Evolutionary conservation across 106 monocot species (phyloP).

Genomic region (Dactylorhiza incarnata): DNA sequence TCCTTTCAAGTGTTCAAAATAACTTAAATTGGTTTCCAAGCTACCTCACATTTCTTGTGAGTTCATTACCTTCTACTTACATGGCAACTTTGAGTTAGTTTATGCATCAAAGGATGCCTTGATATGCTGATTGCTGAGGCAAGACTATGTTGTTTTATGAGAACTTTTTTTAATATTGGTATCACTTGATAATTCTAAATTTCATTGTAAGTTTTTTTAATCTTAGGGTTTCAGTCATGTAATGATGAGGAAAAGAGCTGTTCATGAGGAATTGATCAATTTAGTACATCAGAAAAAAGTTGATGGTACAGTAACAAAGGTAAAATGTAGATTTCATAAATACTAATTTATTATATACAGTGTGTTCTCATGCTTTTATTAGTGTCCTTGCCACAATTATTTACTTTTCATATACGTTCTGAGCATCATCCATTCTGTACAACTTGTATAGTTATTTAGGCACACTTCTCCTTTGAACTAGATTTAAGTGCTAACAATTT

Average conservation of each 20-base stretch:
- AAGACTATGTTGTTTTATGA: too few relatives aligned
- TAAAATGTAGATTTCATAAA: slow-evolving; percentile 8
- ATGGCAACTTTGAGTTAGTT: too few relatives aligned
- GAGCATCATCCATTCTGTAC: background rate
- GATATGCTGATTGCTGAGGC: too few relatives aligned
- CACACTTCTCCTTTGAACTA: background rate
- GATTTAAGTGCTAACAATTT: background rate
- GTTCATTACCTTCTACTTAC: too few relatives aligned
- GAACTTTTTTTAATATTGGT: too few relatives aligned
- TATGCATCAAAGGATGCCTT: too few relatives aligned
- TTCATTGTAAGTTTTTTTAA: background rate
- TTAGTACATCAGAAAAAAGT: slow-evolving; percentile 60
- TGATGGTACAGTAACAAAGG: slow-evolving; percentile 35
- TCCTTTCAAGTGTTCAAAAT: too few relatives aligned
- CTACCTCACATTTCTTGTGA: too few relatives aligned
- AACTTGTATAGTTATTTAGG: background rate
- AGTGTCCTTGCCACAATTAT: background rate
- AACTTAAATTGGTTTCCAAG: too few relatives aligned
- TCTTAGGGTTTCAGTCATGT: slow-evolving; percentile 66
- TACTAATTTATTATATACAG: background rate
- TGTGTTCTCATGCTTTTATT: background rate
- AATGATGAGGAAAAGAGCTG: slow-evolving; percentile 92
- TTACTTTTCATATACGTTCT: background rate
- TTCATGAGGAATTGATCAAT: slow-evolving; percentile 83
- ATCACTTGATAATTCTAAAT: background rate